Conservation (phyloP, 179 eudicot species). For the Monotropa hypopitys region DNA sequence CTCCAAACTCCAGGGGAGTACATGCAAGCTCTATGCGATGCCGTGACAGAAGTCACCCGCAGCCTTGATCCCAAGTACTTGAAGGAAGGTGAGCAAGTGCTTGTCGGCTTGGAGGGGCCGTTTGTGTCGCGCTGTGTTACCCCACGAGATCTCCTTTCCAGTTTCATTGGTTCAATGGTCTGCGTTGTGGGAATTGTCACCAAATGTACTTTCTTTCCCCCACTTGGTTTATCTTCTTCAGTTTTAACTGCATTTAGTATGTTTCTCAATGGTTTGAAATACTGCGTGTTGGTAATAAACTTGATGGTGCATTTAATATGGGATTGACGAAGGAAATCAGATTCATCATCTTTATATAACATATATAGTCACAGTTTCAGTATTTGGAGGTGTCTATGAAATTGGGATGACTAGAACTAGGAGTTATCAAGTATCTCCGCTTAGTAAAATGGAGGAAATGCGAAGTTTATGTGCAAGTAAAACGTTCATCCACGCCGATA, state of each 20-base stretch:
- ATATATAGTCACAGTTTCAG: neutral
- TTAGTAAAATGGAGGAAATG: neutral
- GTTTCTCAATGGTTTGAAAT: neutral
- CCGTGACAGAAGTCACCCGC: slow-evolving; percentile 63
- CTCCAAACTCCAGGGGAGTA: slow-evolving; percentile 74
- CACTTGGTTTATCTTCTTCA: neutral
- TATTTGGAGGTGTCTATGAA: neutral
- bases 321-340: neutral
- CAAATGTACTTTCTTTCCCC: slow-evolving; percentile 40
- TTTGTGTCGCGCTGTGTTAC: slow-evolving; percentile 87
- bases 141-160: slow-evolving; percentile 85
- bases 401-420: neutral
- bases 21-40: slow-evolving; percentile 78
- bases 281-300: neutral
- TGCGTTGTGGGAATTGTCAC: slow-evolving; percentile 94
- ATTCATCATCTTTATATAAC: neutral
- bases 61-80: slow-evolving; percentile 63
- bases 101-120: slow-evolving; percentile 89
- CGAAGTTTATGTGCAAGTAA: neutral
- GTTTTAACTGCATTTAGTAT: neutral
- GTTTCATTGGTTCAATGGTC: slow-evolving; percentile 92
- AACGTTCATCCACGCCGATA: neutral
- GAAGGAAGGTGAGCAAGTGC: slow-evolving; percentile 85
- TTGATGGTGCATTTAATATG: neutral
- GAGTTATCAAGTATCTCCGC: neutral